Base-by-base conservation (phyloP, 495 filamentous ascomycete genomes). In the Penicillium bovifimosum region DNA sequence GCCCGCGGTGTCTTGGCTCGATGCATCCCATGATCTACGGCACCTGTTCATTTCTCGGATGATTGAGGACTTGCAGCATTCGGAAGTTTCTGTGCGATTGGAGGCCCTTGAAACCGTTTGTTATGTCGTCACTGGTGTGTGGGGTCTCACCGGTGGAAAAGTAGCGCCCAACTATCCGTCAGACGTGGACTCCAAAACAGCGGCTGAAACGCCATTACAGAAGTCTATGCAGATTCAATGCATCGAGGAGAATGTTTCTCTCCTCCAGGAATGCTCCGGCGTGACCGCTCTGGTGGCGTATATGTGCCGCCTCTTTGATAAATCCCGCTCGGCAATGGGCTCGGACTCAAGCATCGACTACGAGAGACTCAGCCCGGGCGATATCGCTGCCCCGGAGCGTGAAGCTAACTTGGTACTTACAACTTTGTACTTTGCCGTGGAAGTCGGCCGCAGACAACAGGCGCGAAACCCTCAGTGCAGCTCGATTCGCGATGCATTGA, bases 51-150 rank as follows among this genome's bases (percentile, higher is more conserved):
- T 81, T 28, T 51, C 46, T 5, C 64, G 70, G 16, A 60, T 74
- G 18, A 59, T 80, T 14, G 62, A 74, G 18, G 64, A 56, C 10
- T 45, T 80, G 14, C 69, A 75, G 34, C 65, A 76, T 39, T 58
- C 66, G 16, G 84, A 89, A 48, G 65, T 78, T 36, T 69, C 70
- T 8, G 67, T 72, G 27, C 74, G 85, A 14, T 69, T 81, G 49
- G 82, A 83, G 62, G 82, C 80, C 14, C 70, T 96, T 46, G 90
- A 90, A 52, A 79, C 78, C n/a, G 63, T 96, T 54, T 78, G 86
- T 17, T 95, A 96, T 66, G 62, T 88, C 24, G 76, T 85, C 18
- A 78, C 95, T 17, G 90, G 90, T 2, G 75, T 84, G 34, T 95
- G 90, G 90, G 80, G 80, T 2, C 75, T 86, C 36, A 90, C 86